Evolutionary conservation across 768 basidiomycete genomes (phyloP), one percentile per base, ranked within the genome.

Genomic region (Tremella mesenterica): DNA sequence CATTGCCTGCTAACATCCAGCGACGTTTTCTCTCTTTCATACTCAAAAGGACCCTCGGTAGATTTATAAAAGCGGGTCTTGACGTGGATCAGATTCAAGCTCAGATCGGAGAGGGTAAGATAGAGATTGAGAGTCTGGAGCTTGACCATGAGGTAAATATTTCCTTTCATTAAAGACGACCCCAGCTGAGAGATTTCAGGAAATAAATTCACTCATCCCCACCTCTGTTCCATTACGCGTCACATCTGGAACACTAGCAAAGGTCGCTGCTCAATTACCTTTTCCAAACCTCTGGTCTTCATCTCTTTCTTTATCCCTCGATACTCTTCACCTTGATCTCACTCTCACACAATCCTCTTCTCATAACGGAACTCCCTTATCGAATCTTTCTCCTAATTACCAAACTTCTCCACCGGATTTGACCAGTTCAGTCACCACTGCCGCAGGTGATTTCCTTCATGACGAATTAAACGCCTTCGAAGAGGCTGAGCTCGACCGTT

Each of bases 11-110:
- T 12, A 75, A 76, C 53, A 84, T 96, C 43, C 90, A 95, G 76
- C 79, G 83, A 49, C 82, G 88, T 53, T 91, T 96, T 75, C 78
- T 96, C 30, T 90, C 90, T 1, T 96, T 90, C 70, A 75, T 89
- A 48, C 79, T 96, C 57, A 85, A 83, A 78, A 83, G 83, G 64
- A 79, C 81, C 7, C 76, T 96, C 0, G 92, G 92, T 10, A 85
- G 85, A 67, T 79, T 95, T 56, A 79, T 96, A 50, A 86, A 85
- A 70, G 87, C 86, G 9, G 90, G 91, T 64, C 80, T 95, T 53
- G 87, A 95, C 74, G 77, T 81, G 48, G 80, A 84, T 51, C 83
- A 88, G 74, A 85, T 95, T 63, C 88, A 93, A 63, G 86, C 88
- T 26, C 88, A 93, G 74, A 84, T 96, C 64, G 85, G 88, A n/a